Conservation (phyloP, 805 yeast species). For the Candida maris region DNA sequence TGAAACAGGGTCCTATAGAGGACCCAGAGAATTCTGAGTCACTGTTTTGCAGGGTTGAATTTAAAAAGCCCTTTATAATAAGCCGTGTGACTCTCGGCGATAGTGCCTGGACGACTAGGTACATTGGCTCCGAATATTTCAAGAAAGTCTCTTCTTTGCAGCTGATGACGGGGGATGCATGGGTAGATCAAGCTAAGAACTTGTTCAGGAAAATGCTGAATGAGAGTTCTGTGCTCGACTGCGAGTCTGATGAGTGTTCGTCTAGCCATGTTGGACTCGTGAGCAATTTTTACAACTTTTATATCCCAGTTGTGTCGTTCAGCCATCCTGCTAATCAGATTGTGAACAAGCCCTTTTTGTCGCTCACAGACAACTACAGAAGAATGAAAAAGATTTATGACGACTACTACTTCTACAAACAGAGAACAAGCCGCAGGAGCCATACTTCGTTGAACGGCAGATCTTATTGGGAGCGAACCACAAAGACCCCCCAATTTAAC, state of each 20-base stretch:
- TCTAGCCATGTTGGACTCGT: constrained; percentile 40
- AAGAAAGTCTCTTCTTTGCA: constrained; percentile 44
- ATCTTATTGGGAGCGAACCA: constrained; percentile 27
- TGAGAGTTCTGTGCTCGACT: constrained; percentile 41
- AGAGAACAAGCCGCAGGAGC: constrained; percentile 19
- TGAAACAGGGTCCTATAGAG: constrained; percentile 11
- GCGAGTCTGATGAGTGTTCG: constrained; percentile 36
- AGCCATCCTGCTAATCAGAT: constrained; percentile 12
- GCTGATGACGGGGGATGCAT: constrained; percentile 47
- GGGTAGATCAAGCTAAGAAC: constrained; percentile 31
- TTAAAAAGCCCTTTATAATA: constrained; percentile 29
- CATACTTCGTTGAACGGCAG: constrained; percentile 26
- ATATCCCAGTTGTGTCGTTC: constrained; percentile 22
- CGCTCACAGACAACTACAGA: constrained; percentile 27
- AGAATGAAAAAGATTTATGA: constrained; percentile 28
- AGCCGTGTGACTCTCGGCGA: constrained; percentile 39
- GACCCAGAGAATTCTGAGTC: constrained; percentile 3
- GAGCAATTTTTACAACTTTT: constrained; percentile 28
- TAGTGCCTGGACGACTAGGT: constrained; percentile 52
- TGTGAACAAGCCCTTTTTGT: constrained; percentile 12
- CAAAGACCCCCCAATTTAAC: constrained; percentile 18
- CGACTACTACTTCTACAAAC: constrained; percentile 23
- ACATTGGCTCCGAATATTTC: constrained; percentile 39
- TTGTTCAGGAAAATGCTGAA: constrained; percentile 29
- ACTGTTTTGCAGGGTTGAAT: constrained; percentile 23